Evolutionary conservation across 2,329 filamentous ascomycete genomes (phyloP).

Genomic region (Ceratocystis diversiconidia): DNA sequence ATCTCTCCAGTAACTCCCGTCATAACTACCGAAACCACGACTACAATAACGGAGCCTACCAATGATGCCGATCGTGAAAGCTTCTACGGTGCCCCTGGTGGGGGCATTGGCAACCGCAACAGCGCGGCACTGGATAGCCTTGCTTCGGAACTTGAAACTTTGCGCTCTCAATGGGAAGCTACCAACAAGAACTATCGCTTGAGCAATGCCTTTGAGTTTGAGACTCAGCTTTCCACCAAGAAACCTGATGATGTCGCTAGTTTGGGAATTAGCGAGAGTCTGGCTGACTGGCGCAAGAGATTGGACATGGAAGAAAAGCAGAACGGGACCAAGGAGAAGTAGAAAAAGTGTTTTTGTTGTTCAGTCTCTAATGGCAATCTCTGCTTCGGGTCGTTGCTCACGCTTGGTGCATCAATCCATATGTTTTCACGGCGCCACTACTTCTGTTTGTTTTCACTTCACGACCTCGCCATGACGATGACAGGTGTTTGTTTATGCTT

Average conservation of each 20-base stretch:
- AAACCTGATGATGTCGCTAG: conserved; percentile 32
- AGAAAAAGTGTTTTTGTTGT: not conserved
- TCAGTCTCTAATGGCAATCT: not conserved
- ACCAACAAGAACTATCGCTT: conserved; percentile 91
- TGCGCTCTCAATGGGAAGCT: conserved; percentile 86
- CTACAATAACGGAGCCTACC: conserved; percentile 10
- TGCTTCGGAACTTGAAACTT: conserved; percentile 78
- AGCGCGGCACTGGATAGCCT: conserved; percentile 72
- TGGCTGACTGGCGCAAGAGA: conserved; percentile 68
- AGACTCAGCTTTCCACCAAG: conserved; percentile 32
- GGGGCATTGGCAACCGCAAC: conserved; percentile 37
- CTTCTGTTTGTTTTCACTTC: conserved; percentile 3
- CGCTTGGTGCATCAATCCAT: not conserved
- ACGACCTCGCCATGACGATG: conserved; percentile 6
- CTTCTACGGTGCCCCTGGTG: conserved; percentile 45
- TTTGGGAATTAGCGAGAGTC: conserved; percentile 49
- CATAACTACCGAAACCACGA: conserved; percentile 8
- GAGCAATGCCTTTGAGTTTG: conserved; percentile 81
- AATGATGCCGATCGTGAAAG: conserved; percentile 43
- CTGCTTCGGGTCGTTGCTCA: not conserved
- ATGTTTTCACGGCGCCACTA: not conserved
- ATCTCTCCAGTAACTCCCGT: conserved; percentile 17
- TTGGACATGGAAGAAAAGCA: conserved; percentile 42
- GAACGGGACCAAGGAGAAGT: conserved; percentile 22
- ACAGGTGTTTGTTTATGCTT: not conserved